These are phyloP conservation scores for Mrakia gelida DNA, from an alignment of 768 basidiomycete species.

Conservation along the genomic window DNA sequence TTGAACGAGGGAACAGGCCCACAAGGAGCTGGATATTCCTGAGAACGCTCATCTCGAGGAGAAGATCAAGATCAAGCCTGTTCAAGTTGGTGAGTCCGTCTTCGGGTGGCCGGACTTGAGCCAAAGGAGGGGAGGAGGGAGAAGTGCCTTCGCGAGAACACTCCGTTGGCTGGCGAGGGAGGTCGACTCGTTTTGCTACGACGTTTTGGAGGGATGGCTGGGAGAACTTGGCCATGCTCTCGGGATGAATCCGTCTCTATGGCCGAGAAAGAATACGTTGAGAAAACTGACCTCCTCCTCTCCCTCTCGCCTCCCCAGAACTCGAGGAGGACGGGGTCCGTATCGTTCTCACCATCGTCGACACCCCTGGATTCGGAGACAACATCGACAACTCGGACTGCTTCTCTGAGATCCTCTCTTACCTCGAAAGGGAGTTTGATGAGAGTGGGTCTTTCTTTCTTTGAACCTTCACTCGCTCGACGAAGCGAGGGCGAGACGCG, in stretches of 20 bases:
- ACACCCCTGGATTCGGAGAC: slow-evolving; percentile 98
- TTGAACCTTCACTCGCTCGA: background rate
- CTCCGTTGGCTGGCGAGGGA: background rate
- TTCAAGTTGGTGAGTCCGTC: slow-evolving; percentile 68
- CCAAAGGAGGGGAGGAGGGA: background rate
- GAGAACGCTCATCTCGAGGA: slow-evolving; percentile 87
- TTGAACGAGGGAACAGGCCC: slow-evolving; percentile 18
- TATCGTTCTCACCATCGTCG: slow-evolving; percentile 94
- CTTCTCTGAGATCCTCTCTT: slow-evolving; percentile 87
- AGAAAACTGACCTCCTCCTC: background rate
- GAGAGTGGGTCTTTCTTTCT: slow-evolving; percentile 53
- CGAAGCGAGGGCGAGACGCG: background rate
- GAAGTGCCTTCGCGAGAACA: background rate
- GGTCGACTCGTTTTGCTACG: too few species aligned
- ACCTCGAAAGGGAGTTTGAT: slow-evolving; percentile 98
- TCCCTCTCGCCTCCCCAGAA: slow-evolving; percentile 53
- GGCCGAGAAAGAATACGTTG: too few species aligned
- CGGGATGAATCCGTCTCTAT: too few species aligned
- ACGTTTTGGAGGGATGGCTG: background rate
- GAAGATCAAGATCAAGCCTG: slow-evolving; percentile 89
- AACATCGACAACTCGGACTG: slow-evolving; percentile 75
- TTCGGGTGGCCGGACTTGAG: background rate
- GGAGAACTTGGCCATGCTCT: background rate
- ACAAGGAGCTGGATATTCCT: slow-evolving; percentile 45
- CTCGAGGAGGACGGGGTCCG: slow-evolving; percentile 98